A percentile compares a stretch with the other conserved stretches of the same genome.
Evolutionary conservation across 352 stramenopile species (phyloP).

Genomic region (Phytophthora pseudosyringae): DNA sequence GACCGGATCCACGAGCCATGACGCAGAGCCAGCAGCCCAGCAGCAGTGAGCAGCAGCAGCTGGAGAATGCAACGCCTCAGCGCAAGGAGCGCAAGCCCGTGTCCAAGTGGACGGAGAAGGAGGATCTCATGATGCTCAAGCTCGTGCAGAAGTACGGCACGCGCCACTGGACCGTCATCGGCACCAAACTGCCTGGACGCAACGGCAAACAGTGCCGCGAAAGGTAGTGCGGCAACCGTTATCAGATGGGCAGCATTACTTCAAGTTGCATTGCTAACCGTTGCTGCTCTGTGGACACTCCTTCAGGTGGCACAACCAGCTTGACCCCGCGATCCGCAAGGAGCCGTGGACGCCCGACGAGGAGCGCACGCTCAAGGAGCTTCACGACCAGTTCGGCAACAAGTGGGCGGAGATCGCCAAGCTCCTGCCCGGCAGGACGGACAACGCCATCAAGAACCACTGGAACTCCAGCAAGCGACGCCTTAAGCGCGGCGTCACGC

Average conservation of each 20-base stretch:
- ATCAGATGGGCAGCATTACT: conserved; percentile 7
- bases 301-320: conserved; percentile 94
- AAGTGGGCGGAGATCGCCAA: conserved; percentile 93
- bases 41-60: conserved; percentile 8
- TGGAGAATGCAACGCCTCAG: conserved; percentile 10
- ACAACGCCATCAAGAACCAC: conserved; percentile 95
- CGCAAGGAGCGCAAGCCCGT: conserved; percentile 82
- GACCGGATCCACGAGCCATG: conserved; percentile 14
- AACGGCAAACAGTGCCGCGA: conserved; percentile 96
- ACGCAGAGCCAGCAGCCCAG: conserved; percentile 19
- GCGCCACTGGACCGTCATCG: conserved; percentile 98
- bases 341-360: conserved; percentile 93
- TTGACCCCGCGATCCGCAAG: conserved; percentile 94
- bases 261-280: conserved; percentile 7
- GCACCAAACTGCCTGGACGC: conserved; percentile 94
- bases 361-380: conserved; percentile 74
- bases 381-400: conserved; percentile 87
- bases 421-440: conserved; percentile 83
- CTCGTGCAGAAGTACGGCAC: conserved; percentile 92
- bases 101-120: conserved; percentile 88
- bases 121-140: conserved; percentile 90
- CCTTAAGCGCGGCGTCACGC: conserved; percentile 54
- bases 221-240: conserved; percentile 49
- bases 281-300: conserved; percentile 5
- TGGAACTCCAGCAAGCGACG: conserved; percentile 90